Evolutionary conservation across 2,329 filamentous ascomycete species (phyloP), one percentile per base, ranked within the genome.

Genomic region (Zymoseptoria crescenta): DNA sequence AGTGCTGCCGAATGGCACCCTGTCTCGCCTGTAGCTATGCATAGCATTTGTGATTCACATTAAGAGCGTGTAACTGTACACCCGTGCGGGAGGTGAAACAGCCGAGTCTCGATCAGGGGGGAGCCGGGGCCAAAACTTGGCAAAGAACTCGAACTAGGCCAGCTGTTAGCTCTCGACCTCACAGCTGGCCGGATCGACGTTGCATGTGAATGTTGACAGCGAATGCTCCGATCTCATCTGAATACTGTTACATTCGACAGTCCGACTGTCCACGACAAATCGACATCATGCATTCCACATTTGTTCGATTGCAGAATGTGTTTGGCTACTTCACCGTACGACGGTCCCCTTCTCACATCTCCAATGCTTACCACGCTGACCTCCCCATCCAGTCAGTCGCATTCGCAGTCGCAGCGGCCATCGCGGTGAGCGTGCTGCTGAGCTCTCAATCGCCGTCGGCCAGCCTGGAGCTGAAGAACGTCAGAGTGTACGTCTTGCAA

Each of bases 261-360:
- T 13, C 30, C 16, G 30, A 8, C 16, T n/a, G 4, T 16, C n/a
- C 5, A 16, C 35, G 16, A 45, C 10, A 4, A 52, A 48, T 48
- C 55, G 24, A 29, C 77, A 81, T 61, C 62, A 97, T 99, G 94
- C 87, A 96, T 77, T 95, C 90, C 72, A 84, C 88, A 52, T 77
- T 96, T 54, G 91, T 89, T 63, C 89, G 94, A 67, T 75, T 87
- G 66, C 94, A 99, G 76, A 93, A 91, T 77, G 87, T 91, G 74
- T 99, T 99, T 74, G 91, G 94, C 75, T 96, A 96, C 84, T 96
- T 97, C 81, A 97, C 94, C 35, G 35, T 45, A 45, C 10, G 35
- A 45, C 2, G 6, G 0, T 45, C 35, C 13, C 35, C 0, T n/a
- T 19, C 35, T 45, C 30, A 7, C 35, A 16, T 13, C 35, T 13